These are phyloP conservation scores for Ogataea paradorogensis DNA, from an alignment of 805 yeast genomes.

Conservation along the genomic window DNA sequence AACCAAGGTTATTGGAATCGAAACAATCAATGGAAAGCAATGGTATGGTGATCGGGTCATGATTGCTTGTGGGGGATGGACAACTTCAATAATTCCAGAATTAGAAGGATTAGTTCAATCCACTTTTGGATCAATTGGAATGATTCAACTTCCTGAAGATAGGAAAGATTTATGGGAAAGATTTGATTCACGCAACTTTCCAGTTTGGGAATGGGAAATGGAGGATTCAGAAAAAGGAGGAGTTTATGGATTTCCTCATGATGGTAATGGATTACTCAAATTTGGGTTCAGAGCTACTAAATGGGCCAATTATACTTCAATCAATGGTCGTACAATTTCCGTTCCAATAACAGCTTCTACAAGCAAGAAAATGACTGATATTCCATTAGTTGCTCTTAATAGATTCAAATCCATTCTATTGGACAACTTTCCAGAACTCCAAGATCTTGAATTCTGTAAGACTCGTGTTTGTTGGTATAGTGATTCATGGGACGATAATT, in stretches of 20 bases:
- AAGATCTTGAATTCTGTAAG: constrained; percentile 1
- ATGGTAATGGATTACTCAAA: constrained; percentile 1
- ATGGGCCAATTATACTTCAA: neutral
- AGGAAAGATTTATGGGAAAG: constrained; percentile 1
- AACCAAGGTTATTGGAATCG: neutral
- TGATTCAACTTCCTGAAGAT: neutral
- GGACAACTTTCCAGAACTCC: constrained; percentile 4
- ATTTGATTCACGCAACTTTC: constrained; percentile 2
- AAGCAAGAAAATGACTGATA: constrained; percentile 1
- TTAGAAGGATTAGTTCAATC: constrained; percentile 2
- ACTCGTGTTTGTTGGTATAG: constrained; percentile 7
- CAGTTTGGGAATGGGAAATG: constrained; percentile 4
- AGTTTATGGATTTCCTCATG: constrained; percentile 5
- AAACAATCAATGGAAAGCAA: neutral
- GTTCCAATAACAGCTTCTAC: constrained; percentile 3
- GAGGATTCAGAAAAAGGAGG: neutral
- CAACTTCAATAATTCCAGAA: constrained; percentile 1
- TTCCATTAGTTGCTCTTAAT: constrained; percentile 1
- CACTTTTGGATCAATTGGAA: constrained; percentile 1
- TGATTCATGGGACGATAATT: constrained; percentile 3
- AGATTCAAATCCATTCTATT: constrained; percentile 2
- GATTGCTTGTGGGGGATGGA: constrained; percentile 3
- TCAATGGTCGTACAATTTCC: neutral
- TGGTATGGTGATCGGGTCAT: neutral
- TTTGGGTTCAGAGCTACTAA: constrained; percentile 1